A percentile compares a stretch with the other conserved stretches of the same genome.
Conservation (phyloP, 495 filamentous ascomycete species). For the Cudoniella acicularis region DNA sequence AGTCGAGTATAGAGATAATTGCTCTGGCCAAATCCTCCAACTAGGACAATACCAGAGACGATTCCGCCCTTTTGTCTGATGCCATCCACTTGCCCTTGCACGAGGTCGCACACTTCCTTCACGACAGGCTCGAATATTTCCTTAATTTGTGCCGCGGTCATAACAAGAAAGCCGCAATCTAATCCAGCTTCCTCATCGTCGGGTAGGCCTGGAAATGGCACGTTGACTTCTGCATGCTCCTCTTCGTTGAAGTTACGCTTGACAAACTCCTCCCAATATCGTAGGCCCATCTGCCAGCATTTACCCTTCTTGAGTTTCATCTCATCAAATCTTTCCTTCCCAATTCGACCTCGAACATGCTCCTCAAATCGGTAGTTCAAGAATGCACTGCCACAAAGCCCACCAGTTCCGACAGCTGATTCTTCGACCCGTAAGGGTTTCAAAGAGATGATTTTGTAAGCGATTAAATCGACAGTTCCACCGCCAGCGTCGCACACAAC, state of each 20-base stretch:
- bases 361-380: constrained; percentile 68
- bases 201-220: constrained; percentile 69
- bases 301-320: constrained; percentile 56
- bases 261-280: constrained; percentile 63
- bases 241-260: constrained; percentile 75
- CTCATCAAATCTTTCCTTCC: constrained; percentile 53
- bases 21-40: constrained; percentile 68
- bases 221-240: constrained; percentile 63
- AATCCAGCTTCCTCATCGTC: constrained; percentile 61
- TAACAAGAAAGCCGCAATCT: constrained; percentile 60
- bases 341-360: constrained; percentile 57
- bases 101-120: constrained; percentile 56
- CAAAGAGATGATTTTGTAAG: constrained; percentile 59
- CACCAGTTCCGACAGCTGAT: constrained; percentile 61
- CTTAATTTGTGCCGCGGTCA: constrained; percentile 57
- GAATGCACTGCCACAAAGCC: constrained; percentile 65
- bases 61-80: constrained; percentile 58
- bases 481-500: constrained; percentile 74
- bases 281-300: constrained; percentile 71
- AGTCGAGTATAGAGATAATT: constrained; percentile 64
- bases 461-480: constrained; percentile 71
- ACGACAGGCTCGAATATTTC: constrained; percentile 65
- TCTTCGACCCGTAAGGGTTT: constrained; percentile 59
- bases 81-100: constrained; percentile 56
- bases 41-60: constrained; percentile 64